Conservation (phyloP, 202 grass and related monocot species). For the Panicum virgatum region DNA sequence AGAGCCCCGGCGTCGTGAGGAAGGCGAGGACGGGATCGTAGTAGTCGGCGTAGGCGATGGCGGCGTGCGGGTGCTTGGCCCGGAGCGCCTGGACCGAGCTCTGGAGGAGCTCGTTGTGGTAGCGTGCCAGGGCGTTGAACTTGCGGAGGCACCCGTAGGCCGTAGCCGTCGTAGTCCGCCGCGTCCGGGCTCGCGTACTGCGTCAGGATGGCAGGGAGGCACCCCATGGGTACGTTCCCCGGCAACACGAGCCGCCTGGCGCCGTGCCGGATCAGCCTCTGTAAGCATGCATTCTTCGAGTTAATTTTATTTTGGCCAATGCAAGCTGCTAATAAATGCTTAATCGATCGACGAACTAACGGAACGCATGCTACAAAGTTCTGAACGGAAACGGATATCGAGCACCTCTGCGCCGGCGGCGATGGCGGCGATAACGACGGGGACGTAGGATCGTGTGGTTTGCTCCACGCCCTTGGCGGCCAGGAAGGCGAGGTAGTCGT, state of each 20-base stretch:
- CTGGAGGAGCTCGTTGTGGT: conserved; percentile 25
- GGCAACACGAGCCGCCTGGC: conserved; percentile 26
- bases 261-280: conserved; percentile 29
- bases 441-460: neutral
- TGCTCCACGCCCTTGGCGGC: neutral
- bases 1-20: conserved; percentile 1
- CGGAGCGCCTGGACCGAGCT: neutral
- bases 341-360: too few relatives aligned
- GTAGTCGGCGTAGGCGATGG: conserved; percentile 48
- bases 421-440: conserved; percentile 4
- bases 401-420: neutral
- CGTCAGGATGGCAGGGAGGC: conserved; percentile 16
- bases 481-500: conserved; percentile 42
- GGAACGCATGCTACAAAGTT: too few relatives aligned
- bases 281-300: neutral
- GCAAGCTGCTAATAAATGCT: too few relatives aligned
- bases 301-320: too few relatives aligned
- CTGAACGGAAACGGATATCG: too few relatives aligned
- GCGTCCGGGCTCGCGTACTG: neutral
- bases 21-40: conserved; percentile 40
- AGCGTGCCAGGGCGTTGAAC: neutral
- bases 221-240: conserved; percentile 2
- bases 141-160: conserved; percentile 27
- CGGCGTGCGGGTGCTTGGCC: conserved; percentile 7
- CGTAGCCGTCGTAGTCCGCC: conserved; percentile 17